Conservation (phyloP, 208 protist genomes). For the Crithidia expoeki region DNA sequence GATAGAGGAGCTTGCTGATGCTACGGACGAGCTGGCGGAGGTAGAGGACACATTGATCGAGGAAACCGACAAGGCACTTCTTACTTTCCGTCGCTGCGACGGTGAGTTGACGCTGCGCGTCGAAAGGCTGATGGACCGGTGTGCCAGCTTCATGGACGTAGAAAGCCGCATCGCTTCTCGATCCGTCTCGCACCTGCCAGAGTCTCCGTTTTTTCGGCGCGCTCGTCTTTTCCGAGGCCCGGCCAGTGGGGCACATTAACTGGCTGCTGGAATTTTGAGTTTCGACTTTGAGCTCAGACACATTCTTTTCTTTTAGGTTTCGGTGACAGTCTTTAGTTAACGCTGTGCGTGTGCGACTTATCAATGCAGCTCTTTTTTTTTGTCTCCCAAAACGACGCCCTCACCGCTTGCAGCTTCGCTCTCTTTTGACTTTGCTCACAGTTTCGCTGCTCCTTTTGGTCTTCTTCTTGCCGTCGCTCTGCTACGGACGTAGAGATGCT, state of each 20-base stretch:
- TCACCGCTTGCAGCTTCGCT: too few relatives aligned
- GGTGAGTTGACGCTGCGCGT: constrained; percentile 18
- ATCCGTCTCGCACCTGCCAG: background rate
- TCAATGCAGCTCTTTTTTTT: too few relatives aligned
- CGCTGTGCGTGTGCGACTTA: too few relatives aligned
- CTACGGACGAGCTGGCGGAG: constrained; percentile 25
- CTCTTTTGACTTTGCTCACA: too few relatives aligned
- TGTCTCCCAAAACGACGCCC: too few relatives aligned
- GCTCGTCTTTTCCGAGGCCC: too few relatives aligned
- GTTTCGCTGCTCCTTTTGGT: too few relatives aligned
- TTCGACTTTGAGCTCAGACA: too few relatives aligned
- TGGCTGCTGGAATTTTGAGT: background rate
- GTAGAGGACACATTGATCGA: constrained; percentile 37
- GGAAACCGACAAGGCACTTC: constrained; percentile 33
- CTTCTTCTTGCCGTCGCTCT: too few relatives aligned
- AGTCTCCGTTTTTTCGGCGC: background rate
- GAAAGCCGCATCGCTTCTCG: constrained; percentile 14
- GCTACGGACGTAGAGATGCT: too few relatives aligned
- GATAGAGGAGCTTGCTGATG: constrained; percentile 20
- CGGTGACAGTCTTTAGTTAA: too few relatives aligned
- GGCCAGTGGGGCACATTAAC: background rate
- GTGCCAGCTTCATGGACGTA: constrained; percentile 17
- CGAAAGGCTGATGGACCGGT: constrained; percentile 23
- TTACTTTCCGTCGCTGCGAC: constrained; percentile 17
- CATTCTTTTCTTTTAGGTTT: background rate